phyloP scores from a whole-genome alignment of 2,329 filamentous ascomycete genomes.

The Scopulariopsis brevicaulis region DNA sequence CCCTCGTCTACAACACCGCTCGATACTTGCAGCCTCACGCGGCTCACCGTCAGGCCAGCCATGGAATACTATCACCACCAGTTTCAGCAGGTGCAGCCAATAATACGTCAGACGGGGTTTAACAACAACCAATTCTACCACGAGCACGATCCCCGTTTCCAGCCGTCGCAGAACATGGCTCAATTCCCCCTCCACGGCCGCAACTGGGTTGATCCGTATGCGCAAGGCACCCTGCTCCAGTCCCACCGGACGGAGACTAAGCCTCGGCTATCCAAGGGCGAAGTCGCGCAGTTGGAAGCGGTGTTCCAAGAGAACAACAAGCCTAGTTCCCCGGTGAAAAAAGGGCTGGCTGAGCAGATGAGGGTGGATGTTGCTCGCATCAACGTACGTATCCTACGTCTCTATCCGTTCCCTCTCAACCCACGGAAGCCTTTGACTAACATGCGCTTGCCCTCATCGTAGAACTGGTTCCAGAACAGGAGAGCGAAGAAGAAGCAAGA shows the following conservation, averaged over 20 bases:
- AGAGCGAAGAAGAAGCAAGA: slow-evolving; percentile 55
- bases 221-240: slow-evolving; percentile 2
- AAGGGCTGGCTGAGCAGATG: slow-evolving; percentile 48
- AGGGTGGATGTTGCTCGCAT: slow-evolving; percentile 52
- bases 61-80: slow-evolving; percentile 2
- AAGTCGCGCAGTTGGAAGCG: slow-evolving; percentile 46
- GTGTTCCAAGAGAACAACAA: slow-evolving; percentile 55
- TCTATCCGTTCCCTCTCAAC: not conserved
- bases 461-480: slow-evolving; percentile 63
- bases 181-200: not conserved
- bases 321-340: slow-evolving; percentile 50
- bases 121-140: not conserved
- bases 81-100: not conserved
- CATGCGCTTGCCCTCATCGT: not conserved
- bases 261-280: slow-evolving; percentile 43
- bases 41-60: not conserved
- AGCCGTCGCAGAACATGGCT: not conserved
- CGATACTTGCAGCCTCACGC: not conserved
- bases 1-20: not conserved
- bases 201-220: slow-evolving; percentile 3
- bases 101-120: not conserved
- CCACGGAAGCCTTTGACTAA: not conserved
- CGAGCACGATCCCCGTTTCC: not conserved
- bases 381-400: slow-evolving; percentile 33
- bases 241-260: slow-evolving; percentile 28